Evolutionary conservation across 2,329 filamentous ascomycete genomes (phyloP).

Genomic region (Trichoderma gracile): DNA sequence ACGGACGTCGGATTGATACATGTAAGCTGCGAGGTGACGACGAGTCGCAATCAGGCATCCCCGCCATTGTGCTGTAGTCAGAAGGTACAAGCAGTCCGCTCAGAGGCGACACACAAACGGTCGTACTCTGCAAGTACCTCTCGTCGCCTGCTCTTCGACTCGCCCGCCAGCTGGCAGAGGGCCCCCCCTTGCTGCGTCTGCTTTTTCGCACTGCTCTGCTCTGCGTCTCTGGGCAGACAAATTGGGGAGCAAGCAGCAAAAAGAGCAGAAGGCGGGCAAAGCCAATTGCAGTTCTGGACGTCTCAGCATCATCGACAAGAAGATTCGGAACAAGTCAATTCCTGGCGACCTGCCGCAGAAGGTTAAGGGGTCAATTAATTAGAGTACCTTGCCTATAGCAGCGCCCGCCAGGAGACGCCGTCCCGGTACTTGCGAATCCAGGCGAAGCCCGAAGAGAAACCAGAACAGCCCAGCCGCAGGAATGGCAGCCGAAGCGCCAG

Average conservation of each 20-base stretch:
- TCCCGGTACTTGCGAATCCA: constrained; percentile 16
- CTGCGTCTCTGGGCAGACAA: background rate
- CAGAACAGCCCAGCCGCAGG: background rate
- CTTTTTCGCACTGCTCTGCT: background rate
- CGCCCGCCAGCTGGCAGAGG: constrained; percentile 13
- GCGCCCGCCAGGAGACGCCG: constrained; percentile 11
- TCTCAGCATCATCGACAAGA: background rate
- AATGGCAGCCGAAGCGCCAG: constrained; percentile 20
- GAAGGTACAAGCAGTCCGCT: constrained; percentile 5
- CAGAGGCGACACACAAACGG: constrained; percentile 8
- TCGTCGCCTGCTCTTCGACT: background rate
- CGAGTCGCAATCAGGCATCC: background rate
- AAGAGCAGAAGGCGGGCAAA: background rate
- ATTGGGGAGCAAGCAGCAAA: too few relatives aligned
- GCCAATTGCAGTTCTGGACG: background rate
- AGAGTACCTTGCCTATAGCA: background rate
- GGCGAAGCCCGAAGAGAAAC: constrained; percentile 1
- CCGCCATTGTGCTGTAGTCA: background rate
- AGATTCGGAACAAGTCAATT: background rate
- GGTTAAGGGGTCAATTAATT: background rate
- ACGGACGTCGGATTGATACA: background rate
- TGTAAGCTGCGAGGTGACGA: background rate
- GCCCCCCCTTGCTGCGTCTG: constrained; percentile 2
- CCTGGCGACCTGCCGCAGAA: background rate
- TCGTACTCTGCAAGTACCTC: background rate